Conservation (phyloP, 768 basidiomycete species). For the Mycena pura region DNA sequence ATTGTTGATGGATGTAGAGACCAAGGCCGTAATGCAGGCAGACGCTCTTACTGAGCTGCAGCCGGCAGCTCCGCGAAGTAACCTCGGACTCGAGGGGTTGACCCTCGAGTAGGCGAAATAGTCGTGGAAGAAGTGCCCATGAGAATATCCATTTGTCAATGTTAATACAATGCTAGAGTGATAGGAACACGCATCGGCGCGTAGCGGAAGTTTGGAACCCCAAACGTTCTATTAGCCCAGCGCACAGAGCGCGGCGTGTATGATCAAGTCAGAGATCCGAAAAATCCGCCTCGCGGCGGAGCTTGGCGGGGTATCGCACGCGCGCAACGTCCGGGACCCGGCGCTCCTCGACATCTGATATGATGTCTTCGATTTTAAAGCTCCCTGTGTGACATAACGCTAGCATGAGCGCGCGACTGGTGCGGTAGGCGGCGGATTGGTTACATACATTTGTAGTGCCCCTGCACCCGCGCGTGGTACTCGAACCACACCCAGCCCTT, state of each 20-base stretch:
- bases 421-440: background rate
- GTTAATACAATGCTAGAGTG: too few species aligned
- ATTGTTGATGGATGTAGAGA: too few species aligned
- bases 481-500: slow-evolving; percentile 29
- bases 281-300: slow-evolving; percentile 23
- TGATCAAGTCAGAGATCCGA: slow-evolving; percentile 23
- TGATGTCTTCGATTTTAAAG: slow-evolving; percentile 23
- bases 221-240: too few species aligned
- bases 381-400: slow-evolving; percentile 27
- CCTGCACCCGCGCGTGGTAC: slow-evolving; percentile 25
- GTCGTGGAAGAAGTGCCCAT: too few species aligned
- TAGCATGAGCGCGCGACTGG: background rate
- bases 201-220: too few species aligned
- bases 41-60: too few species aligned
- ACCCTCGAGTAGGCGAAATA: too few species aligned
- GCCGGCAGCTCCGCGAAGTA: too few species aligned
- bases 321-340: slow-evolving; percentile 16
- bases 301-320: slow-evolving; percentile 21
- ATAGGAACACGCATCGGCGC: too few species aligned
- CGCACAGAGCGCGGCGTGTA: background rate
- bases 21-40: too few species aligned
- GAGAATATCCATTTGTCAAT: too few species aligned
- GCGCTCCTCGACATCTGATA: slow-evolving; percentile 12
- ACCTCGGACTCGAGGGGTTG: too few species aligned
- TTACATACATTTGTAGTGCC: slow-evolving; percentile 27